Base-by-base conservation (phyloP, 768 basidiomycete species). In the Hericium alpestre region DNA sequence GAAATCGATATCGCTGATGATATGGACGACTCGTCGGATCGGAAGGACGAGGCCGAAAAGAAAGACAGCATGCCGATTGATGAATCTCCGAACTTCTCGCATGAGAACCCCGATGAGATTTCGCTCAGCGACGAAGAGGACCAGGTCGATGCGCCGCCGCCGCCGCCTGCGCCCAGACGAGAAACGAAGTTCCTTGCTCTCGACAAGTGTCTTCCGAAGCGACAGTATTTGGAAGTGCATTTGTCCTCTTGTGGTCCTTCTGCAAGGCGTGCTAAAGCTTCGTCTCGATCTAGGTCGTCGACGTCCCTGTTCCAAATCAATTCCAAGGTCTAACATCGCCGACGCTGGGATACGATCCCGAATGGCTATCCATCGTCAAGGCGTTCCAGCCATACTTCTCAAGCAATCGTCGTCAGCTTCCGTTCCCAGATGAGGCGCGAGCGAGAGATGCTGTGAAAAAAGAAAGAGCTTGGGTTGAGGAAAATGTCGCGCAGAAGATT, bases 321-420 rank as follows among this genome's bases (percentile, higher is more conserved):
- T 38, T 58, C 13, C 56, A 59, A 4, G 11, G 56, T 41, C 37
- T 15, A 3, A 37, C 46, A 56, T 54, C 59, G 9, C 77, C 79
- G 4, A 60, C 58, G 0, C 65, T 97, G 18, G 76, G 79, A 13
- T 96, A 81, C 69, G 93, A 97, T 65, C 84, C 86, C 0, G 84
- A 92, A 67, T 99, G 96, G 96, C 82, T 98, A 50, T 93, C 93
- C 0, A 92, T 99, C 65, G 84, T 83, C 4, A 86, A 90, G 7
- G 92, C 91, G 0, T 87, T 94, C 62, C 81, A 92, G 59, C 84
- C 86, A 0, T 87, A 79, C 71, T 78, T 97, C 59, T 84, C 87
- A 2, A 76, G 77, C 5, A 63, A 67, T 4, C 73, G 65, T 7
- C 63, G 64, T 0, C 87, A 87, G 59, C 67, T 67, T 0, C 63